phyloP scores from a whole-genome alignment of 2,329 filamentous ascomycete genomes.

The Epichloe elymi region DNA sequence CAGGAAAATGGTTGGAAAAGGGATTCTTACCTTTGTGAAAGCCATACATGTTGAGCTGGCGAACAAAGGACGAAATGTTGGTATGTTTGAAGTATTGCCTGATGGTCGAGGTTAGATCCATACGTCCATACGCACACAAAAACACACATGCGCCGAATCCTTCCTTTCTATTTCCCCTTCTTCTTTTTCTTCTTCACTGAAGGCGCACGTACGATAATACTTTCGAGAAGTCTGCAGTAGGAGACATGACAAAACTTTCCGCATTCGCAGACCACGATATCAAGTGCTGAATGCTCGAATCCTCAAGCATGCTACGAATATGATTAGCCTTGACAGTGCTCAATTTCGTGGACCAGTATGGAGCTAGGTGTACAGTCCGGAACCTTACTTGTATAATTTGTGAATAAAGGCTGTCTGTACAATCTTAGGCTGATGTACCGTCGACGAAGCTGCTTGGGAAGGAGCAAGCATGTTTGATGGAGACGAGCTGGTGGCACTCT shows the following conservation, averaged over 20 bases:
- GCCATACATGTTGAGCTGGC: constrained; percentile 98
- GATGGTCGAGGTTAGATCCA: constrained; percentile 6
- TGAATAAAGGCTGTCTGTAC: constrained; percentile 98
- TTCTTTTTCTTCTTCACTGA: not conserved
- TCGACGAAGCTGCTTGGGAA: constrained; percentile 42
- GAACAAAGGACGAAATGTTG: constrained; percentile 96
- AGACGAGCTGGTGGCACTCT: constrained; percentile 16
- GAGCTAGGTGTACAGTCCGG: not conserved
- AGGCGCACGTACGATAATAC: constrained; percentile 68
- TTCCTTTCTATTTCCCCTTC: not conserved
- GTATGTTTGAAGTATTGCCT: constrained; percentile 99
- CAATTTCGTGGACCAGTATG: not conserved
- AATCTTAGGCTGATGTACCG: constrained; percentile 87
- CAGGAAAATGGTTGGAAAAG: not conserved
- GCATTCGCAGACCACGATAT: constrained; percentile 92
- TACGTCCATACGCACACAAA: not conserved
- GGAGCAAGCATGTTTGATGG: constrained; percentile 35
- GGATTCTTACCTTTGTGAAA: constrained; percentile 78
- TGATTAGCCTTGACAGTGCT: not conserved
- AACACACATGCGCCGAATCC: not conserved
- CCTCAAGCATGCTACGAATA: constrained; percentile 78
- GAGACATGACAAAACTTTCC: constrained; percentile 98
- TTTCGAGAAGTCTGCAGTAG: constrained; percentile 94
- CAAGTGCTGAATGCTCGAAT: constrained; percentile 80
- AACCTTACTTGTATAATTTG: constrained; percentile 86